A percentile compares a stretch with the other conserved stretches of the same genome.
phyloP scores from a whole-genome alignment of 2,329 filamentous ascomycete species.

The Periglandula ipomoeae region DNA sequence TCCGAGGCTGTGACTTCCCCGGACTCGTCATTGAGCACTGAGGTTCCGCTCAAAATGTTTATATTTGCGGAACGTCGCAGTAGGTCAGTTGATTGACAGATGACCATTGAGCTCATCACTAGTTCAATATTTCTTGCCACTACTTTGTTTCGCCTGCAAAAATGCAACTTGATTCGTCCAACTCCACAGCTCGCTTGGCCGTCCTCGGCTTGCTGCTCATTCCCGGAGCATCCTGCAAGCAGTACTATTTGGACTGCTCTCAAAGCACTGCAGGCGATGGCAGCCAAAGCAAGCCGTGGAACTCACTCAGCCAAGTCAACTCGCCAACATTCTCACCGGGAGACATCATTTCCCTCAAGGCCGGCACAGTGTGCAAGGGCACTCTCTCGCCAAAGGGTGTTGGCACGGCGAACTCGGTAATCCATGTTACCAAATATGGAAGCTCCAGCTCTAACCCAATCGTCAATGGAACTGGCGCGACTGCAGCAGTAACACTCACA shows the following conservation, averaged over 20 bases:
- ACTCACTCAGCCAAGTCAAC: constrained; percentile 13
- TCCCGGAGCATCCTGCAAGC: not conserved
- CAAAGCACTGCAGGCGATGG: constrained; percentile 9
- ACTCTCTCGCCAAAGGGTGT: constrained; percentile 12
- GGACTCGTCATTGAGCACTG: not conserved
- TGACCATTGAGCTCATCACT: not conserved
- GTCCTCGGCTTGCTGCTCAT: not conserved
- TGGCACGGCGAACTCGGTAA: constrained; percentile 10
- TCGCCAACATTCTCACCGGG: constrained; percentile 10
- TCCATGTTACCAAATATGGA: constrained; percentile 14
- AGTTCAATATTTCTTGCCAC: not conserved
- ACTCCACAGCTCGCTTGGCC: not conserved
- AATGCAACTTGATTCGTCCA: not conserved
- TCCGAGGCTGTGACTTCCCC: too few relatives aligned
- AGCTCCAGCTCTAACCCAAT: constrained; percentile 8
- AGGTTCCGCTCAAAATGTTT: not conserved
- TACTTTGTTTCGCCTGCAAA: not conserved
- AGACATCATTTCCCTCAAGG: constrained; percentile 13
- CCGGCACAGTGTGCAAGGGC: constrained; percentile 12
- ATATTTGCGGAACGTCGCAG: not conserved
- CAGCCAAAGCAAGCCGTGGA: constrained; percentile 11
- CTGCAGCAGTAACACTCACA: constrained; percentile 12
- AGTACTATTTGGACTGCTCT: constrained; percentile 15
- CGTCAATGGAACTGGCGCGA: constrained; percentile 14
- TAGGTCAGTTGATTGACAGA: not conserved